Evolutionary conservation across 2,329 filamentous ascomycete genomes (phyloP).

Genomic region (Onygena corvina): DNA sequence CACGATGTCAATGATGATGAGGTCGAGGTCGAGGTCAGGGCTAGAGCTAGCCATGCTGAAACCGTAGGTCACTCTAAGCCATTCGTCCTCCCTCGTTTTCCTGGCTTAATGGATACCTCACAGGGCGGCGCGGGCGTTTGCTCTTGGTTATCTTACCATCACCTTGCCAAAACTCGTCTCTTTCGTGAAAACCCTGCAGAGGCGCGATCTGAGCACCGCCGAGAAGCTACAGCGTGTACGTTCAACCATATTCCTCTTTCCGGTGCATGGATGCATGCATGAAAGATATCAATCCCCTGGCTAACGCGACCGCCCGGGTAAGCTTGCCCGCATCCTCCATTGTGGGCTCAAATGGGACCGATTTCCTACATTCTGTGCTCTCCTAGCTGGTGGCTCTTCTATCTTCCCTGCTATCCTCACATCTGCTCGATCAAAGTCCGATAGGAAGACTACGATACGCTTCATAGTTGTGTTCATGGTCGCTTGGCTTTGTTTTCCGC

Average conservation of each 20-base stretch:
- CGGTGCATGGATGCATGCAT: slow-evolving; percentile 1
- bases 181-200: slow-evolving; percentile 27
- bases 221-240: slow-evolving; percentile 30
- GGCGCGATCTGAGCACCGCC: slow-evolving; percentile 22
- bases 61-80: slow-evolving; percentile 10
- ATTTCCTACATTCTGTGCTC: slow-evolving; percentile 43
- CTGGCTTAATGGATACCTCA: background rate
- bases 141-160: slow-evolving; percentile 38
- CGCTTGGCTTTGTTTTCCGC: slow-evolving; percentile 38
- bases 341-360: slow-evolving; percentile 34
- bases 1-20: background rate
- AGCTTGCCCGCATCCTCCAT: slow-evolving; percentile 32
- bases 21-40: background rate
- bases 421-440: slow-evolving; percentile 10
- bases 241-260: slow-evolving; percentile 1
- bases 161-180: slow-evolving; percentile 36
- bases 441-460: too few species aligned
- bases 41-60: slow-evolving; percentile 12
- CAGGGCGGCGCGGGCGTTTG: slow-evolving; percentile 35
- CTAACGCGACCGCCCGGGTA: slow-evolving; percentile 15
- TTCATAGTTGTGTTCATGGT: slow-evolving; percentile 39
- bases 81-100: background rate
- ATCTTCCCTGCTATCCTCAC: slow-evolving; percentile 27
- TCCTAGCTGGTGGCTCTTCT: slow-evolving; percentile 42
- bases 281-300: slow-evolving; percentile 1